These are phyloP conservation scores for Xylaria multiplex DNA, from an alignment of 2,329 filamentous ascomycete genomes.

Conservation along the genomic window DNA sequence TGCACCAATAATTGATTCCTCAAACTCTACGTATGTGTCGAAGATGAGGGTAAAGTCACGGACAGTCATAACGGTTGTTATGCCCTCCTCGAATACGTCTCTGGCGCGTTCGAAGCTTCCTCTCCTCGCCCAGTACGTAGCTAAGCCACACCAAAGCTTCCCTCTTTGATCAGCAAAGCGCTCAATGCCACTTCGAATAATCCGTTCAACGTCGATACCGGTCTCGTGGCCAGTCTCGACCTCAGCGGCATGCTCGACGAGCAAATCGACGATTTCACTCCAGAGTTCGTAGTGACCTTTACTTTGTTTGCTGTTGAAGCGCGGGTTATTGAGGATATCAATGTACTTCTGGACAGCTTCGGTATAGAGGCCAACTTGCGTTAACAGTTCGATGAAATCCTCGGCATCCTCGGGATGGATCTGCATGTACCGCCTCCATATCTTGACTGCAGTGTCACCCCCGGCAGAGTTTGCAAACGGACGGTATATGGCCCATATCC, in stretches of 20 bases:
- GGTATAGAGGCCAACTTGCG: slow-evolving; percentile 83
- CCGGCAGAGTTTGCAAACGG: slow-evolving; percentile 91
- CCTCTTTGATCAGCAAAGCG: slow-evolving; percentile 94
- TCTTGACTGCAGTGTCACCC: slow-evolving; percentile 88
- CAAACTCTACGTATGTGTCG: slow-evolving; percentile 95
- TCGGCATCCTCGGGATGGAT: slow-evolving; percentile 95
- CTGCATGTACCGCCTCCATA: slow-evolving; percentile 97
- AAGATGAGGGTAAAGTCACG: slow-evolving; percentile 97
- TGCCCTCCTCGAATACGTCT: slow-evolving; percentile 94
- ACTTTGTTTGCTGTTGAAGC: slow-evolving; percentile 90
- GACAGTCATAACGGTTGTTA: slow-evolving; percentile 98
- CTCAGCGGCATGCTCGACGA: slow-evolving; percentile 89
- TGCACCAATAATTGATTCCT: slow-evolving; percentile 91
- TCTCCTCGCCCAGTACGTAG: slow-evolving; percentile 94
- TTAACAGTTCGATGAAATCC: slow-evolving; percentile 90
- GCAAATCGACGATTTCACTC: slow-evolving; percentile 95
- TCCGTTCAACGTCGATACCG: slow-evolving; percentile 89
- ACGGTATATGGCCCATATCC: slow-evolving; percentile 92
- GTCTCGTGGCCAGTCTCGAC: slow-evolving; percentile 82
- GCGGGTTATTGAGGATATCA: slow-evolving; percentile 87
- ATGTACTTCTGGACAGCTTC: slow-evolving; percentile 94
- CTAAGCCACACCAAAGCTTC: slow-evolving; percentile 92
- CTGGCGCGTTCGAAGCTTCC: slow-evolving; percentile 92
- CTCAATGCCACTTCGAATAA: slow-evolving; percentile 90
- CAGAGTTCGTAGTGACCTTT: slow-evolving; percentile 97